Evolutionary conservation across 2,329 filamentous ascomycete species (phyloP).

Genomic region (Alternaria gansuensis): DNA sequence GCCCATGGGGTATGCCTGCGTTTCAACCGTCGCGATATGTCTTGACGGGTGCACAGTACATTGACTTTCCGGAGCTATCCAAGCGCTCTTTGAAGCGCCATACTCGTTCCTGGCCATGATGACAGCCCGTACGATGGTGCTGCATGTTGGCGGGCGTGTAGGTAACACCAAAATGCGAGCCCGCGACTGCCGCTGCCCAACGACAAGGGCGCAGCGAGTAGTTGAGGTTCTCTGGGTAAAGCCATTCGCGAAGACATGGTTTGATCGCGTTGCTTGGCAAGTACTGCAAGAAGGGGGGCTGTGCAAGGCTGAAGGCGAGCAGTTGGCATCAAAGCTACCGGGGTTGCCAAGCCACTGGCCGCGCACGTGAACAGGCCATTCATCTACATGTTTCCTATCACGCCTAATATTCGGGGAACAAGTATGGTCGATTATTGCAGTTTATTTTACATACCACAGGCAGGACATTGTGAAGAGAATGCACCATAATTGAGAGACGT

Average conservation of each 20-base stretch:
- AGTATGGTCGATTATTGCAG: too few relatives aligned
- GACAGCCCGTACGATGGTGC: too few relatives aligned
- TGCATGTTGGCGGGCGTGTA: too few relatives aligned
- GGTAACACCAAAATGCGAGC: not conserved
- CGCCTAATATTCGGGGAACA: too few relatives aligned
- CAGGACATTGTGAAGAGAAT: too few relatives aligned
- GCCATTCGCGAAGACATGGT: too few relatives aligned
- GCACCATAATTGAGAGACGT: too few relatives aligned
- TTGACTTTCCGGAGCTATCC: not conserved
- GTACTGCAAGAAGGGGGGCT: not conserved
- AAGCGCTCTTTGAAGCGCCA: constrained; percentile 1
- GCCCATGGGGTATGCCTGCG: not conserved
- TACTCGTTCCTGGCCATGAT: not conserved
- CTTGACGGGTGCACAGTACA: constrained; percentile 1
- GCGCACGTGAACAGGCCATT: not conserved
- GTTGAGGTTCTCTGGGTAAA: not conserved
- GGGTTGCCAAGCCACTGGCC: not conserved
- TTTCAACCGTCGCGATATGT: constrained; percentile 15
- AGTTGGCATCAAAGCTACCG: not conserved
- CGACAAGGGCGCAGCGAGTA: not conserved
- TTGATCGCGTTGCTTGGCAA: too few relatives aligned
- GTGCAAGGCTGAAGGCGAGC: not conserved
- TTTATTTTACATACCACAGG: too few relatives aligned
- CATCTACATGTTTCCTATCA: not conserved
- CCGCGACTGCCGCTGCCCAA: not conserved